Evolutionary conservation across 768 basidiomycete genomes (phyloP), one percentile per base, ranked within the genome.

Genomic region (Kwoniella dejecticola): DNA sequence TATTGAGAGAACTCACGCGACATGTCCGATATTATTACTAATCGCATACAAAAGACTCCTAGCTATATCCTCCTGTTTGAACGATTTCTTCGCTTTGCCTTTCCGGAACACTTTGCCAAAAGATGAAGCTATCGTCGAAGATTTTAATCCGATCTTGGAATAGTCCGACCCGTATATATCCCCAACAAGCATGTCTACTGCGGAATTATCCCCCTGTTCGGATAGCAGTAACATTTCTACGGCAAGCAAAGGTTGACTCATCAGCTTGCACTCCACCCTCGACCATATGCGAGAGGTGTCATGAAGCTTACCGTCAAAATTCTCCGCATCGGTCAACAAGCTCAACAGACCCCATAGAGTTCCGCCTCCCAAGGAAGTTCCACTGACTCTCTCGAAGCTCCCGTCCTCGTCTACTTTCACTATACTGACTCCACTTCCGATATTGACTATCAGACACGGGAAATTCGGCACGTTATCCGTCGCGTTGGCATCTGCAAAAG

Each of bases 161-260:
- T 97, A 97, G 81, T 97, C 96, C 68, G 91, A 89, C n/a, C 96
- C 91, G 78, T 96, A 99, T 69, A 99, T 99, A 81, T 99, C 96
- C 33, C 96, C 95, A 45, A 99, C 94, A 48, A 98, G 87, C 95
- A 98, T 98, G 79, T 99, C 96, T 13, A 98, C 94, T 4, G 84
- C 83, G 42, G 89, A 85, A 76, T 99, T 98, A 80, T 96, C 91
- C 38, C 96, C 96, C 74, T 85, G 78, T 80, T 99, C 96, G 0
- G 96, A 96, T 21, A 99, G 83, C 7, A 87, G 85, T 67, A 99
- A 82, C 95, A 99, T 99, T 79, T 98, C 96, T 99, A 81, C 61
- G 40, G n/a, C 19, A 26, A n/a, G 23, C 10, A 15, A n/a, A 26
- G 4, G 19, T 44, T 6, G 19, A 10, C 15, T n/a, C n/a, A n/a